Evolutionary conservation across 768 basidiomycete species (phyloP), one percentile per base, ranked within the genome.

Genomic region (Lactarius sanguifluus): DNA sequence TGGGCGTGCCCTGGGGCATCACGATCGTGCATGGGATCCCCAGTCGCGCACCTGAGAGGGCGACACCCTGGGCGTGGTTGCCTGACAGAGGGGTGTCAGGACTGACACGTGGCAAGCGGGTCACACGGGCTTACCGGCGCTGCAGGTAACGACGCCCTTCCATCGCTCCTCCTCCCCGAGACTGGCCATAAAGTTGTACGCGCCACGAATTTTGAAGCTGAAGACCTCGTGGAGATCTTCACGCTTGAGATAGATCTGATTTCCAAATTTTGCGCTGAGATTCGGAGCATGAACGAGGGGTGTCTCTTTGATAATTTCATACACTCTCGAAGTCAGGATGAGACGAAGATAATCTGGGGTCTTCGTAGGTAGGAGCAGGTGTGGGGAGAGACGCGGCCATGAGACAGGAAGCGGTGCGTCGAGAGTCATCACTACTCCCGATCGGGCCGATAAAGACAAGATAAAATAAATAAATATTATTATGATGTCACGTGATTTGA

Each of bases 11-110:
- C 50, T 89, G 80, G 1, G 97, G 97, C 97, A 99, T 98, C 68
- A 99, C 94, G 73, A 99, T 98, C n/a, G 95, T 98, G 69, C 94
- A 97, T 4, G 97, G 94, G 67, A 98, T 91, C 40, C 84, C 85
- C 34, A 99, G 85, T 64, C 88, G 86, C 56, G 86, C 78, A 13
- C 96, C 94, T n/a, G 97, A 95, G 57, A 98, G 83, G 2, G 97
- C 97, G 59, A 99, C 97, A 30, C 97, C 97, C 77, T 99, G 97
- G 0, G 97, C 97, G 76, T 99, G 97, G 74, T 99, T 99, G 32
- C 97, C 97, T 98, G 75, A 55, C 25, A 54, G 28, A 16, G 55
- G 8, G 34, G 59, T 64, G 65, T 71, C 57, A 56, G 70, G 38
- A 32, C 47, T 57, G 61, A 66, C 28, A 45, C 43, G 40, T 38